A percentile compares a stretch with the other conserved stretches of the same genome.
Conservation (phyloP, 2,329 filamentous ascomycete species). For the Chaetothyriales sp. region DNA sequence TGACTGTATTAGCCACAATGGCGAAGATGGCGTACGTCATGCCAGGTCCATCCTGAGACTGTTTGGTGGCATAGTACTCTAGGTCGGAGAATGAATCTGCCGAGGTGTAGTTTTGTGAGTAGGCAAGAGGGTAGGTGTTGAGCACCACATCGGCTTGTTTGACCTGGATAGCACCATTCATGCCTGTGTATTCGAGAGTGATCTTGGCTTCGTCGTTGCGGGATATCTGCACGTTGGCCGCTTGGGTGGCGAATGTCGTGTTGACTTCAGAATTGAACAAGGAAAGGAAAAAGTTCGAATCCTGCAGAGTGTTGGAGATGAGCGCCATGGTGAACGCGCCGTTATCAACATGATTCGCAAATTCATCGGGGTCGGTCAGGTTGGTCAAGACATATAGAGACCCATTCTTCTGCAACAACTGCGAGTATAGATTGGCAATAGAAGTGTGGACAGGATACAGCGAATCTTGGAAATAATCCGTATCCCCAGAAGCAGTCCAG, state of each 20-base stretch:
- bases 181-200: slow-evolving; percentile 48
- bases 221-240: slow-evolving; percentile 41
- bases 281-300: slow-evolving; percentile 42
- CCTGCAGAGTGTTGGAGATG: slow-evolving; percentile 39
- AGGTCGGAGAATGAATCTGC: slow-evolving; percentile 40
- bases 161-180: slow-evolving; percentile 51
- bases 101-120: slow-evolving; percentile 38
- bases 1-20: slow-evolving; percentile 50
- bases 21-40: slow-evolving; percentile 61
- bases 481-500: slow-evolving; percentile 45
- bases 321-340: slow-evolving; percentile 54
- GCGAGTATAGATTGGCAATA: slow-evolving; percentile 44
- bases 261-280: slow-evolving; percentile 42
- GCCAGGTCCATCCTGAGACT: slow-evolving; percentile 51
- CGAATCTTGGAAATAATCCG: slow-evolving; percentile 37
- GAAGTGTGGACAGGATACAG: slow-evolving; percentile 51
- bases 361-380: slow-evolving; percentile 60
- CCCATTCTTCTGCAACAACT: slow-evolving; percentile 46
- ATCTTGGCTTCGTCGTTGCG: slow-evolving; percentile 41
- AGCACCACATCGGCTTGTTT: slow-evolving; percentile 60
- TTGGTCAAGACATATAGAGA: slow-evolving; percentile 40
- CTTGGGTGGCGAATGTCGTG: slow-evolving; percentile 42
- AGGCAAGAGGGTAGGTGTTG: slow-evolving; percentile 49
- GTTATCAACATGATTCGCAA: slow-evolving; percentile 51
- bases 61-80: slow-evolving; percentile 55